These are phyloP conservation scores for Chaetomium strumarium DNA, from an alignment of 2,329 filamentous ascomycete species.

Conservation along the genomic window DNA sequence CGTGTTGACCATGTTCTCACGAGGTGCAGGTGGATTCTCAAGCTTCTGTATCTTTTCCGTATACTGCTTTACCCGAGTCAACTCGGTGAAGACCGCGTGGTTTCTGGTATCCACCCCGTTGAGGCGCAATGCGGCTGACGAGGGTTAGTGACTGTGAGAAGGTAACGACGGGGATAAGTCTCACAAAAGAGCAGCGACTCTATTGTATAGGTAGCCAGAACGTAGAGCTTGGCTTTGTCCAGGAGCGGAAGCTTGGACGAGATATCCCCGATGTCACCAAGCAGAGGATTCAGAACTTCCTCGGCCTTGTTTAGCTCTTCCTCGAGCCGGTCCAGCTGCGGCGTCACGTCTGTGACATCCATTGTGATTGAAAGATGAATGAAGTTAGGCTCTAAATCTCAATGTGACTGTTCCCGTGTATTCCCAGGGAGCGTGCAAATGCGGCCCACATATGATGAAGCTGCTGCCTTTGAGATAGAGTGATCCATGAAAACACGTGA, in stretches of 20 bases:
- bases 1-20: conserved; percentile 58
- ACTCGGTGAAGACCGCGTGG: conserved; percentile 79
- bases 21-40: conserved; percentile 56
- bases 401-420: too few species aligned
- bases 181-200: conserved; percentile 84
- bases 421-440: too few species aligned
- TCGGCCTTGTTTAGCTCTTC: conserved; percentile 75
- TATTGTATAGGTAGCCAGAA: conserved; percentile 81
- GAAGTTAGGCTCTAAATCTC: too few species aligned
- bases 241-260: conserved; percentile 81
- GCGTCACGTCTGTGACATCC: conserved; percentile 52
- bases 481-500: conserved; percentile 3
- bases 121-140: conserved; percentile 65
- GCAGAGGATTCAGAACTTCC: conserved; percentile 65
- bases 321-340: conserved; percentile 68
- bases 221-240: conserved; percentile 89
- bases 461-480: background rate
- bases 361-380: conserved; percentile 27
- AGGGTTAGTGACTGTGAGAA: conserved; percentile 16
- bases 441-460: too few species aligned
- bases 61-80: conserved; percentile 82
- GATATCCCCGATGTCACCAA: conserved; percentile 59
- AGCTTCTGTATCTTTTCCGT: conserved; percentile 82
- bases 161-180: conserved; percentile 24
- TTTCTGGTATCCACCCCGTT: conserved; percentile 75